phyloP scores from a whole-genome alignment of 2,329 filamentous ascomycete genomes.

The Calcarisporium arbuscula region DNA sequence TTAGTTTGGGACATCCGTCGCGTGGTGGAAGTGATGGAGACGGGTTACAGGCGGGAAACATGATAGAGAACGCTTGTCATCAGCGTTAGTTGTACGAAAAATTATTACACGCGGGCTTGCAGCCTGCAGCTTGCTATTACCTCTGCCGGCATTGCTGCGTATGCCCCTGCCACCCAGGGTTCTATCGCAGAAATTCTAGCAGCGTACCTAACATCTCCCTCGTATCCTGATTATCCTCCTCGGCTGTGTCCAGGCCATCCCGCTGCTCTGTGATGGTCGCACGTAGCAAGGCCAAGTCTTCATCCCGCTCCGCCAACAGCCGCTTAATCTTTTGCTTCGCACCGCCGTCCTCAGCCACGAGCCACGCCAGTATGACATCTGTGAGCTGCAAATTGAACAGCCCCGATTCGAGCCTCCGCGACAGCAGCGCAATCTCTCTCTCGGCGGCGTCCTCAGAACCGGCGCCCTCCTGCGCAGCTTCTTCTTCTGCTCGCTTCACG shows the following conservation, averaged over 20 bases:
- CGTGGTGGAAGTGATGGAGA: too few species aligned
- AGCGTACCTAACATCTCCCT: slow-evolving; percentile 50
- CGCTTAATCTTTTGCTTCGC: slow-evolving; percentile 58
- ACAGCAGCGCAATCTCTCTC: slow-evolving; percentile 65
- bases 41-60: too few species aligned
- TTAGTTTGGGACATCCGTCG: neutral
- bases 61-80: too few species aligned
- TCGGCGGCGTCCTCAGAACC: slow-evolving; percentile 32
- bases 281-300: slow-evolving; percentile 56
- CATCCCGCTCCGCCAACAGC: slow-evolving; percentile 62
- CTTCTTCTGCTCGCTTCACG: slow-evolving; percentile 53
- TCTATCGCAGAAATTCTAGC: slow-evolving; percentile 39
- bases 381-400: slow-evolving; percentile 77
- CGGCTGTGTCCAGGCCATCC: slow-evolving; percentile 46
- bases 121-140: too few species aligned
- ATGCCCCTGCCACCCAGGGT: too few species aligned
- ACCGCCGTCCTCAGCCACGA: slow-evolving; percentile 80
- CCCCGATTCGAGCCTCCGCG: slow-evolving; percentile 72
- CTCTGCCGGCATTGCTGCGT: too few species aligned
- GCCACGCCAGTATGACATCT: slow-evolving; percentile 83
- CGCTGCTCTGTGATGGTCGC: slow-evolving; percentile 59
- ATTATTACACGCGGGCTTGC: too few species aligned
- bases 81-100: too few species aligned
- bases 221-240: slow-evolving; percentile 52
- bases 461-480: slow-evolving; percentile 23